Conservation (phyloP, 805 yeast species). For the Saturnispora mendoncae region DNA sequence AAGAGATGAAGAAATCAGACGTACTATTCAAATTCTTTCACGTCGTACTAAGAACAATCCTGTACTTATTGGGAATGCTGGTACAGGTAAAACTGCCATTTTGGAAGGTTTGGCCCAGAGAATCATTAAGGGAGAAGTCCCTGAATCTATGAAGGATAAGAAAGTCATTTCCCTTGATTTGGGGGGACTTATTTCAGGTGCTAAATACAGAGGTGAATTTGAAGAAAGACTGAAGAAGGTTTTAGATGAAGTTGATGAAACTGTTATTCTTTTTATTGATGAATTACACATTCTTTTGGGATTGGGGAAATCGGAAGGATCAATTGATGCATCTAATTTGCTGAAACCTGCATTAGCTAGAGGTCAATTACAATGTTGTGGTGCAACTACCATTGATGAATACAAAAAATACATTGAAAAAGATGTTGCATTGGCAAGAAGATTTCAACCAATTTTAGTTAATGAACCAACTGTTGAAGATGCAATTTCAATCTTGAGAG, state of each 20-base stretch:
- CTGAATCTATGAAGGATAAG: constrained; percentile 86
- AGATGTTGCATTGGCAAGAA: constrained; percentile 90
- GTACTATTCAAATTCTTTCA: constrained; percentile 87
- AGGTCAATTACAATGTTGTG: constrained; percentile 86
- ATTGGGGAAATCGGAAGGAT: constrained; percentile 86
- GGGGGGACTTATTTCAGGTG: constrained; percentile 87
- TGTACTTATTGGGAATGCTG: constrained; percentile 90
- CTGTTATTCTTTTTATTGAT: constrained; percentile 76
- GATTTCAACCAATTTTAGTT: constrained; percentile 82
- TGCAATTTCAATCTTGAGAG: constrained; percentile 85
- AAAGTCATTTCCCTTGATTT: constrained; percentile 76
- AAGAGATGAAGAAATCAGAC: constrained; percentile 85
- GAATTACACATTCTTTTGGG: constrained; percentile 87
- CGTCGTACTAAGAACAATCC: constrained; percentile 95
- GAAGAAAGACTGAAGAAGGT: constrained; percentile 82
- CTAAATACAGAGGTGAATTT: constrained; percentile 93
- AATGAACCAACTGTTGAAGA: constrained; percentile 87
- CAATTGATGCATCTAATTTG: constrained; percentile 90
- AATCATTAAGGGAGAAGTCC: constrained; percentile 85
- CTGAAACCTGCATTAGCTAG: constrained; percentile 91
- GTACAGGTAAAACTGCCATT: constrained; percentile 96
- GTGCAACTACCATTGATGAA: constrained; percentile 94
- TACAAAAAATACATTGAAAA: constrained; percentile 89
- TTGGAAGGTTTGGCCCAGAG: constrained; percentile 96
- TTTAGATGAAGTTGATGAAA: constrained; percentile 72